Evolutionary conservation across 495 filamentous ascomycete genomes (phyloP).

Genomic region (Neurospora sp.): DNA sequence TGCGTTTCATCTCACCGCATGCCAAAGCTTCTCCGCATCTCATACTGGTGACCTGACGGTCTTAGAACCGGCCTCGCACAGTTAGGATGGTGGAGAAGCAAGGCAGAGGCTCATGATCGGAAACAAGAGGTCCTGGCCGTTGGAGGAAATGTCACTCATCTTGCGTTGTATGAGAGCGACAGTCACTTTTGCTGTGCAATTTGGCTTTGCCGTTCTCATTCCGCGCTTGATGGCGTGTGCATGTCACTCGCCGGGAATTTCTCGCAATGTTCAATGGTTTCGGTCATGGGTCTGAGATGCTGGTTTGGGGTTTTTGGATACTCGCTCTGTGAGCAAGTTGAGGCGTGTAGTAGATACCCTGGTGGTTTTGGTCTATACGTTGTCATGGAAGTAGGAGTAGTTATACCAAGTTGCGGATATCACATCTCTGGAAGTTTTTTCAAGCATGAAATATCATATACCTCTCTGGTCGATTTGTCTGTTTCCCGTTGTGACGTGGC

Average conservation of each 20-base stretch:
- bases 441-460: not conserved
- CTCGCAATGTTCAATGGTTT: not conserved
- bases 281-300: not conserved
- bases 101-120: not conserved
- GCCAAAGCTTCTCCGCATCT: not conserved
- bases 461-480: not conserved
- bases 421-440: not conserved
- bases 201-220: not conserved
- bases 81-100: not conserved
- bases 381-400: not conserved
- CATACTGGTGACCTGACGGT: not conserved
- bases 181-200: not conserved
- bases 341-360: not conserved
- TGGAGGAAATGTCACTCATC: not conserved
- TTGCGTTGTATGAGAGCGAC: not conserved
- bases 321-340: not conserved
- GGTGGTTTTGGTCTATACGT: not conserved
- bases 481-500: not conserved
- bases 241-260: not conserved
- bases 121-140: not conserved
- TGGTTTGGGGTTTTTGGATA: not conserved
- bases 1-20: not conserved
- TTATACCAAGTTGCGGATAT: not conserved
- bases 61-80: not conserved
- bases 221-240: not conserved